Base-by-base conservation (phyloP, 768 basidiomycete genomes). In the Amanita pseudoporphyria region DNA sequence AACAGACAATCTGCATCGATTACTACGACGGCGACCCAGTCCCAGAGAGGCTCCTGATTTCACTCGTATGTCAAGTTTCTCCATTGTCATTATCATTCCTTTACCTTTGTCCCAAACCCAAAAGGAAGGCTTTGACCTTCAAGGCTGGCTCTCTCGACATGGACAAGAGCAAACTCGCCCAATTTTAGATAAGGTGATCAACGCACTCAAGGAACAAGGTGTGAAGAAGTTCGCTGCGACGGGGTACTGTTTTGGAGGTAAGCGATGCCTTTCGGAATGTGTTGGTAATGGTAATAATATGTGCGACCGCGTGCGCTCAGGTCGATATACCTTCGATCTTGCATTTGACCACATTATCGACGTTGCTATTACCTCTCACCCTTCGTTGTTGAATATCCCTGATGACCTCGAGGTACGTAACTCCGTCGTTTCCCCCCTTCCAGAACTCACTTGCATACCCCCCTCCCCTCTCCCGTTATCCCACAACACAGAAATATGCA, bases 211-310 rank as follows among this genome's bases (percentile, higher is more conserved):
- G 59, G 73, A 64, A 28, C 57, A 75, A 53, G 86, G 84, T 1
- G 67, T 87, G 18, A 77, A 68, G 1, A 60, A 60, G 6, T 73
- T 88, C 50, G 83, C 67, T 0, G 78, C 79, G 0, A 73, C 74
- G 4, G 84, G 82, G 3, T 87, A 79, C 68, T 89, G 87, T 67
- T 81, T 76, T 48, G 82, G 83, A 52, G 84, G 78, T 73, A 52
- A 51, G 70, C 58, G 30, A 2, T 28, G 3, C 5, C 14, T 38
- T 22, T 6, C 14, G 5, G 36, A 18, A 9, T 38, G 24, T 9
- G 26, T 9, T 30, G 32, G 3, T 9, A 31, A 21, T n/a, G 14
- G n/a, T 26, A 31, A 13, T 18, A 21, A 18, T 44, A 38, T 52
- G 7, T 16, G n/a, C n/a, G n/a, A n/a, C n/a, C n/a, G n/a, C n/a